phyloP scores from a whole-genome alignment of 73 alveolate genomes.

The Paramecium primaurelia region DNA sequence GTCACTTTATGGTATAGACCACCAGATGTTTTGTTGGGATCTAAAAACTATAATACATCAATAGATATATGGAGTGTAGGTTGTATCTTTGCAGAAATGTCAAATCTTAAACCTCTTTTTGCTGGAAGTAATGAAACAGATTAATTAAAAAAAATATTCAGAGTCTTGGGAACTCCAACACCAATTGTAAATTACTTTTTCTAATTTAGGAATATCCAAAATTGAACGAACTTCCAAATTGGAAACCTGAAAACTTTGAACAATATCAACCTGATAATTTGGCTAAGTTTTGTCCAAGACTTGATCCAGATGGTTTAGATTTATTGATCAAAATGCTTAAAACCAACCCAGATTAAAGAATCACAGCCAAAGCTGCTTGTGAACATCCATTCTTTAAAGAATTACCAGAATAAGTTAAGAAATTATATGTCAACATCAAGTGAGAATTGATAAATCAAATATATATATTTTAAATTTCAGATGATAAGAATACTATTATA shows the following conservation, averaged over 20 bases:
- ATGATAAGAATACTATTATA: too few species aligned
- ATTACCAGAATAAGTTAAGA: slow-evolving; percentile 59
- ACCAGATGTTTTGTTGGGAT: slow-evolving; percentile 91
- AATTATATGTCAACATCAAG: slow-evolving; percentile 29
- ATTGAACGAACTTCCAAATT: slow-evolving; percentile 3
- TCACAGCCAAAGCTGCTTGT: slow-evolving; percentile 59
- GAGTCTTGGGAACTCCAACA: slow-evolving; percentile 85
- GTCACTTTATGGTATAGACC: slow-evolving; percentile 92
- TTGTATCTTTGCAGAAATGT: slow-evolving; percentile 91
- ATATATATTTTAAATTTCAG: not conserved
- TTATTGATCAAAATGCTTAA: slow-evolving; percentile 62
- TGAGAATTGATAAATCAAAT: not conserved
- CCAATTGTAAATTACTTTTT: slow-evolving; percentile 78
- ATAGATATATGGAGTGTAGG: slow-evolving; percentile 97
- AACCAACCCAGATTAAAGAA: slow-evolving; percentile 56
- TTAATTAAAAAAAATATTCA: slow-evolving; percentile 74
- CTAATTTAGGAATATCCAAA: slow-evolving; percentile 35
- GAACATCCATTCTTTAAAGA: slow-evolving; percentile 59
- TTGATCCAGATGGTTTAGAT: slow-evolving; percentile 88
- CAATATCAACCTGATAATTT: slow-evolving; percentile 70
- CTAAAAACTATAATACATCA: slow-evolving; percentile 79
- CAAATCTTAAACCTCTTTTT: slow-evolving; percentile 87
- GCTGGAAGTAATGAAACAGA: slow-evolving; percentile 74
- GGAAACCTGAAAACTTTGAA: slow-evolving; percentile 63
- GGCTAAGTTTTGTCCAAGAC: slow-evolving; percentile 72